Evolutionary conservation across 2,329 filamentous ascomycete genomes (phyloP).

Genomic region (Pestalotiopsis sp.): DNA sequence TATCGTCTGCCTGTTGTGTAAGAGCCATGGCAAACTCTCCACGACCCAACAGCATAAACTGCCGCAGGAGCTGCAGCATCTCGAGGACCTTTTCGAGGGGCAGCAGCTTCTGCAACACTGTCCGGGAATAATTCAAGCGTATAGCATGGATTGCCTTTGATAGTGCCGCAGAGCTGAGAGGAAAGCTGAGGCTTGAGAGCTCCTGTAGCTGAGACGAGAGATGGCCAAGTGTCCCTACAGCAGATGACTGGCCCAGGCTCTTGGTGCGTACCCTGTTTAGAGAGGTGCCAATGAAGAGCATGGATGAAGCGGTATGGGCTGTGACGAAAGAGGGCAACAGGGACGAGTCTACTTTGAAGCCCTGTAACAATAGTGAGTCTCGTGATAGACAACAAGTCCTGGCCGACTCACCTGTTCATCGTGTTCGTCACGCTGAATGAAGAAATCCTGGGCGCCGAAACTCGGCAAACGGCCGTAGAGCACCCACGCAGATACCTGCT

Average conservation of each 20-base stretch:
- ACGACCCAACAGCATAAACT: conserved; percentile 84
- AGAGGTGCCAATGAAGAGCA: conserved; percentile 88
- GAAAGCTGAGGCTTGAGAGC: conserved; percentile 69
- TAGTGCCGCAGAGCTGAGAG: conserved; percentile 72
- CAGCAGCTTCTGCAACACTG: conserved; percentile 78
- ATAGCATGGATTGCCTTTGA: conserved; percentile 75
- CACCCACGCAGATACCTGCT: conserved; percentile 88
- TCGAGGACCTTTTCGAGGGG: conserved; percentile 78
- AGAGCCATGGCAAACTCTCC: conserved; percentile 91
- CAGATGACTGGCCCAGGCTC: conserved; percentile 42
- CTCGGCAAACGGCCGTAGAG: conserved; percentile 82
- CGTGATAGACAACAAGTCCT: too few relatives aligned
- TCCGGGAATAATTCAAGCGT: conserved; percentile 79
- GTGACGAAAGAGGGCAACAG: conserved; percentile 82
- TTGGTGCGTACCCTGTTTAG: conserved; percentile 77
- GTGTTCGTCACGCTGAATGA: conserved; percentile 61
- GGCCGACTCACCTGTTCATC: conserved; percentile 38
- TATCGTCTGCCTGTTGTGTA: conserved; percentile 82
- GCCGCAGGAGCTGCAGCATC: conserved; percentile 74
- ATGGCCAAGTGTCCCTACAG: conserved; percentile 56
- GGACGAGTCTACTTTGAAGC: conserved; percentile 59
- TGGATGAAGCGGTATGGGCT: conserved; percentile 72
- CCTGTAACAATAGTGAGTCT: conserved; percentile 33
- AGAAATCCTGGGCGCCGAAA: conserved; percentile 83
- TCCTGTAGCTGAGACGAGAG: conserved; percentile 69